Conservation (phyloP, 495 filamentous ascomycete species). For the Hyphodiscus hymeniophilus region DNA sequence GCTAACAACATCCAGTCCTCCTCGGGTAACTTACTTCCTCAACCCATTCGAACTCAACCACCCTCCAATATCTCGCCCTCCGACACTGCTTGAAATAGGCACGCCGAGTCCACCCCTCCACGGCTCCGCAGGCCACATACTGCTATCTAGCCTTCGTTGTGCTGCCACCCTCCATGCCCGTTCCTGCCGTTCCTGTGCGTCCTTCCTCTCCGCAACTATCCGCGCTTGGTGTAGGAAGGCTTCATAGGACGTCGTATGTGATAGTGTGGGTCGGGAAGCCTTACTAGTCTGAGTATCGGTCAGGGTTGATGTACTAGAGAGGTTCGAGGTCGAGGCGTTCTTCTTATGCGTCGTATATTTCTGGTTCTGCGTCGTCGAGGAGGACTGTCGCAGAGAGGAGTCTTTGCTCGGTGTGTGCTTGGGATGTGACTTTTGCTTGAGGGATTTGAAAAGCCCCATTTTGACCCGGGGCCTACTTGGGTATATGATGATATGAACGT, state of each 20-base stretch:
- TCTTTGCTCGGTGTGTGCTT: not conserved
- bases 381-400: too few relatives aligned
- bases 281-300: not conserved
- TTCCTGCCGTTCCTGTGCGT: not conserved
- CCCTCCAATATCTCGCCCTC: not conserved
- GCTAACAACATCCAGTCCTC: conserved; percentile 6
- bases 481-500: too few relatives aligned
- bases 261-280: not conserved
- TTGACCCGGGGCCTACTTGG: too few relatives aligned
- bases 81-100: not conserved
- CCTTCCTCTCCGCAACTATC: conserved; percentile 2
- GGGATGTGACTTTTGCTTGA: not conserved
- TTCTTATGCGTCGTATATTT: not conserved
- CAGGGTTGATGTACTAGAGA: conserved; percentile 2
- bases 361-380: not conserved
- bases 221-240: conserved; percentile 2
- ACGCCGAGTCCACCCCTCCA: conserved; percentile 19
- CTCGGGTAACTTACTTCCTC: conserved; percentile 5
- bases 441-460: conserved; percentile 1
- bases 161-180: not conserved
- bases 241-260: not conserved
- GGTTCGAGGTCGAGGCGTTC: not conserved
- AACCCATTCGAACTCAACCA: conserved; percentile 9
- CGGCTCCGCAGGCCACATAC: conserved; percentile 7
- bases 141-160: not conserved